These are phyloP conservation scores for Cardiosporidium cionae DNA, from an alignment of 169 alveolate species.

Conservation along the genomic window DNA sequence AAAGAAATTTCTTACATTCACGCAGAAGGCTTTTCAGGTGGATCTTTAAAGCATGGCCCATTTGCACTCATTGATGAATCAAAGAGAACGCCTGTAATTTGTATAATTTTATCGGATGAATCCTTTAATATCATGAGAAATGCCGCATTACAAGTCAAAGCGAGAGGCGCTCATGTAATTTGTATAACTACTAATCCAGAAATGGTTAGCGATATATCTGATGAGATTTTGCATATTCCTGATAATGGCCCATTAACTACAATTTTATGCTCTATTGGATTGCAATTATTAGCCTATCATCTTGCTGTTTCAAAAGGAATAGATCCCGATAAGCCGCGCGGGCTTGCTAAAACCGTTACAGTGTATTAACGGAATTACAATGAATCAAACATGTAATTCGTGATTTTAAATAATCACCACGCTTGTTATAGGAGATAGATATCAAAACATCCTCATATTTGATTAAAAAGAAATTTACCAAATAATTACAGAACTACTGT, in stretches of 20 bases:
- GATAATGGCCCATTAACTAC: conserved; percentile 35
- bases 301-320: conserved; percentile 44
- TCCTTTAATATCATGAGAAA: conserved; percentile 65
- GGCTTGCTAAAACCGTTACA: conserved; percentile 57
- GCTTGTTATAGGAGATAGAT: no score
- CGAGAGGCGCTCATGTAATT: conserved; percentile 84
- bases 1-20: conserved; percentile 91
- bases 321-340: conserved; percentile 65
- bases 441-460: no score
- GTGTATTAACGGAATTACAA: no score
- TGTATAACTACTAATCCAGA: conserved; percentile 75
- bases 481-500: no score
- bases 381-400: no score
- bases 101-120: conserved; percentile 79
- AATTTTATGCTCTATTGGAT: conserved; percentile 31
- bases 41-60: conserved; percentile 92
- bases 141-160: conserved; percentile 83
- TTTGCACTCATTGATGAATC: conserved; percentile 80
- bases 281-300: conserved; percentile 41
- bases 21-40: conserved; percentile 91
- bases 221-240: conserved; percentile 51
- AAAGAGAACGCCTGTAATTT: conserved; percentile 52
- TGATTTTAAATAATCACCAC: no score
- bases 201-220: conserved; percentile 61
- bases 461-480: no score